Evolutionary conservation across 805 yeast species (phyloP).

Genomic region (Ogataea pini): DNA sequence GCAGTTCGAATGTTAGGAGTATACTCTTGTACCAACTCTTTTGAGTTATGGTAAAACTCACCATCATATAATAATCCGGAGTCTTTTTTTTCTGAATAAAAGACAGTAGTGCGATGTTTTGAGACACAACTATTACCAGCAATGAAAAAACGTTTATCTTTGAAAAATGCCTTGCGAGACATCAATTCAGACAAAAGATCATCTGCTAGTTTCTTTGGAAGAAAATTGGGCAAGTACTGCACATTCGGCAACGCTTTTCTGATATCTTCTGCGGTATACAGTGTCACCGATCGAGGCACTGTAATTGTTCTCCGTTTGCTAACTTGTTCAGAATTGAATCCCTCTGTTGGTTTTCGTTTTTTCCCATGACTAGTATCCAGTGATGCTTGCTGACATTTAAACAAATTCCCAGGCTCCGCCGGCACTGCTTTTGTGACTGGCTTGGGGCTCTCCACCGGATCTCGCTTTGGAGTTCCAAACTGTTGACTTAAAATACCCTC

Average conservation of each 20-base stretch:
- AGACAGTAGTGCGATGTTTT: constrained; percentile 48
- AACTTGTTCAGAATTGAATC: neutral
- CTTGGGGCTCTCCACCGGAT: neutral
- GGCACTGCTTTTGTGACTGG: too few relatives aligned
- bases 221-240: constrained; percentile 49
- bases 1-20: constrained; percentile 40
- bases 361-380: too few relatives aligned
- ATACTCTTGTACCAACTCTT: constrained; percentile 19
- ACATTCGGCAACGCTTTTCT: constrained; percentile 51
- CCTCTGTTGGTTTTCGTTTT: neutral
- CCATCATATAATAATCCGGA: constrained; percentile 30
- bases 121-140: constrained; percentile 64
- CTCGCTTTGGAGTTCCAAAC: constrained; percentile 11
- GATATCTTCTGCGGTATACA: constrained; percentile 55
- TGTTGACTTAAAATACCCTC: constrained; percentile 43
- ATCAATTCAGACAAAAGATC: constrained; percentile 43
- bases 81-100: constrained; percentile 2
- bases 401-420: too few relatives aligned
- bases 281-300: constrained; percentile 22
- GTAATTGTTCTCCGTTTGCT: neutral
- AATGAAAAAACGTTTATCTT: constrained; percentile 51
- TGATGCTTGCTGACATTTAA: too few relatives aligned
- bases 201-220: constrained; percentile 53
- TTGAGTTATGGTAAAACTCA: constrained; percentile 19
- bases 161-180: constrained; percentile 42